Base-by-base conservation (phyloP, 305 asterid species). In the Fraxinus nigra region DNA sequence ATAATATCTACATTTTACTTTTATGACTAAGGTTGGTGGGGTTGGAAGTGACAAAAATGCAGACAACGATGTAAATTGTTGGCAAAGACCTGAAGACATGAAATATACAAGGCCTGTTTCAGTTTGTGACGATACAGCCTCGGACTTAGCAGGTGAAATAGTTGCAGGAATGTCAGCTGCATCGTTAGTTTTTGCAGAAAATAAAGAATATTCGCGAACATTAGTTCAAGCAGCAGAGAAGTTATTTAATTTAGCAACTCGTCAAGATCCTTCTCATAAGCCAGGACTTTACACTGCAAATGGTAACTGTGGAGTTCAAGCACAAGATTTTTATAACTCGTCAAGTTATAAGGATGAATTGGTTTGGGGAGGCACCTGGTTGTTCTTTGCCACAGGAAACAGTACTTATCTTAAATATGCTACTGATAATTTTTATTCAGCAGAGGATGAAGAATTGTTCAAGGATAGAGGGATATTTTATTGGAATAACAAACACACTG, bases 51-150 rank as follows among this genome's bases (percentile, higher is more conserved):
- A 77, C 38, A 51, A 76, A 14, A 72, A 70, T 7, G 78, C 79
- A 28, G 89, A 81, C 9, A 85, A 86, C 30, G 92, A 90, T 59
- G 48, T 86, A 37, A 87, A 46, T 8, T 88, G 93, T 78, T 89
- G 95, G 94, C 93, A 92, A 85, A 87, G 91, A 76, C 88, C 94
- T 4, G 94, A 92, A 79, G 90, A 92, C 51, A 90, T 92, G 91
- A 86, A 0, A 22, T 90, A 92, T 48, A 56, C 79, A 2, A 85
- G 94, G 85, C 88, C 78, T 14, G 87, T 90, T 81, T 89, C 91
- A 14, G 82, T 78, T 69, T 92, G 91, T 80, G 88, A 86, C 13
- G 80, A 73, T 8, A 79, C 83, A 40, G 91, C 91, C 9, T 85
- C 90, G 61, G 93, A 90, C 20, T 84, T 92, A 72, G 93, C 90